Evolutionary conservation across 2,329 filamentous ascomycete genomes (phyloP).

Genomic region (Microsporum ferrugineum): DNA sequence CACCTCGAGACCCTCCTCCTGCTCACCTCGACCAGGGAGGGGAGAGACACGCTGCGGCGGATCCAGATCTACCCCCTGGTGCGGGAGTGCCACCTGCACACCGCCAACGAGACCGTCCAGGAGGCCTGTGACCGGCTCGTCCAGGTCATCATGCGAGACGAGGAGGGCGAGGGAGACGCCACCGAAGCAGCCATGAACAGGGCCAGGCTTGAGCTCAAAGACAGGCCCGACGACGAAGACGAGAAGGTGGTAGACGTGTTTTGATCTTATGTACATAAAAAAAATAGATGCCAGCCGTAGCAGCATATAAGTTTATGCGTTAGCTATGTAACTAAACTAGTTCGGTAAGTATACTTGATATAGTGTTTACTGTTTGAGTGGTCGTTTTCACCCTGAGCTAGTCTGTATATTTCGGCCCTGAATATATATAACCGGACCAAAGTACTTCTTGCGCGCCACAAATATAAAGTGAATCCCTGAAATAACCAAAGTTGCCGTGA

Average conservation of each 20-base stretch:
- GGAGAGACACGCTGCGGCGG: slow-evolving; percentile 60
- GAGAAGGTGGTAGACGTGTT: slow-evolving; percentile 36
- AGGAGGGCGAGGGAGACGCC: slow-evolving; percentile 43
- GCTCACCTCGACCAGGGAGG: slow-evolving; percentile 64
- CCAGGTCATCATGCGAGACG: slow-evolving; percentile 75
- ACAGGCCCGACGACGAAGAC: slow-evolving; percentile 34
- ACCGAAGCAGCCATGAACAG: slow-evolving; percentile 31
- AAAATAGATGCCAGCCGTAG: not conserved
- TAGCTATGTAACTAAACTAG: too few species aligned
- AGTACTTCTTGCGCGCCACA: slow-evolving; percentile 9
- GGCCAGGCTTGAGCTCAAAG: slow-evolving; percentile 19
- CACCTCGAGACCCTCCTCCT: slow-evolving; percentile 83
- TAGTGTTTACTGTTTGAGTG: too few species aligned
- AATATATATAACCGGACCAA: slow-evolving; percentile 8
- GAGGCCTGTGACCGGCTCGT: slow-evolving; percentile 84
- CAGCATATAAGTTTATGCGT: too few species aligned
- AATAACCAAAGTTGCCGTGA: slow-evolving; percentile 5
- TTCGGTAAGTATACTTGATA: too few species aligned
- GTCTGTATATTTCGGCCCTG: slow-evolving; percentile 5
- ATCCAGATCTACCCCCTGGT: slow-evolving; percentile 83
- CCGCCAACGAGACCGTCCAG: slow-evolving; percentile 65
- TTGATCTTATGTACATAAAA: slow-evolving; percentile 16
- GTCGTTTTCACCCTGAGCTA: not conserved
- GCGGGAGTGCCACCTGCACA: slow-evolving; percentile 68
- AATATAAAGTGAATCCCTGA: not conserved